Conservation (phyloP, 192 early-diverging fungal species). For the Geranomyces michiganensis region DNA sequence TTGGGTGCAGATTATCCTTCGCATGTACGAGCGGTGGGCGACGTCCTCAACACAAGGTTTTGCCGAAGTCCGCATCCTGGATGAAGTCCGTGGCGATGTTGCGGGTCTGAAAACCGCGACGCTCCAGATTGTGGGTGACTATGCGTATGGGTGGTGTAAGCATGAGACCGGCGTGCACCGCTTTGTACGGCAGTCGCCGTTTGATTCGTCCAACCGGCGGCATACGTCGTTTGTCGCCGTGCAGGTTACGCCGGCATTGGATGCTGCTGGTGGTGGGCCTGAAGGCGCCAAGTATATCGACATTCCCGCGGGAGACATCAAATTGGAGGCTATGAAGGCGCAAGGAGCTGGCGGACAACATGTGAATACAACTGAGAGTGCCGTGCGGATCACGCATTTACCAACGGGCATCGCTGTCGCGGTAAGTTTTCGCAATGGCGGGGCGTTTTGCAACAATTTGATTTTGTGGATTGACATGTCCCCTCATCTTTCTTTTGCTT, state of each 20-base stretch:
- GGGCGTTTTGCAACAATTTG: not conserved
- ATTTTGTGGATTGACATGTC: not conserved
- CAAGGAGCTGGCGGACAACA: conserved; percentile 71
- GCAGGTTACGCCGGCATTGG: conserved; percentile 43
- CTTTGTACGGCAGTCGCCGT: conserved; percentile 57
- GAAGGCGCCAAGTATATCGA: conserved; percentile 31
- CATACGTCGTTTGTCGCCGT: conserved; percentile 64
- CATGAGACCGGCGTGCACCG: conserved; percentile 58
- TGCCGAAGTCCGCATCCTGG: conserved; percentile 36
- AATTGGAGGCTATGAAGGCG: conserved; percentile 56
- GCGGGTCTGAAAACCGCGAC: conserved; percentile 51
- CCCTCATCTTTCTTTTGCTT: too few relatives aligned
- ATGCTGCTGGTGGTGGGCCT: conserved; percentile 28
- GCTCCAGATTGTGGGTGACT: conserved; percentile 49
- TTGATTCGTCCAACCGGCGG: conserved; percentile 49
- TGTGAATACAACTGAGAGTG: conserved; percentile 94
- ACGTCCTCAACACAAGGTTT: not conserved
- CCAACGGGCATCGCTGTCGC: conserved; percentile 86
- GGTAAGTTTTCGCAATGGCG: too few relatives aligned
- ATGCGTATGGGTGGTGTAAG: conserved; percentile 57
- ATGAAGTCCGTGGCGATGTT: conserved; percentile 47
- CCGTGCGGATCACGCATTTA: conserved; percentile 90
- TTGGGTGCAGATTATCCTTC: conserved; percentile 42
- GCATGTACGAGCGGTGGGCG: conserved; percentile 52
- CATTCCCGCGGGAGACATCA: conserved; percentile 52